Base-by-base conservation (phyloP, 2,329 filamentous ascomycete genomes). In the Ascomycota sp. region DNA sequence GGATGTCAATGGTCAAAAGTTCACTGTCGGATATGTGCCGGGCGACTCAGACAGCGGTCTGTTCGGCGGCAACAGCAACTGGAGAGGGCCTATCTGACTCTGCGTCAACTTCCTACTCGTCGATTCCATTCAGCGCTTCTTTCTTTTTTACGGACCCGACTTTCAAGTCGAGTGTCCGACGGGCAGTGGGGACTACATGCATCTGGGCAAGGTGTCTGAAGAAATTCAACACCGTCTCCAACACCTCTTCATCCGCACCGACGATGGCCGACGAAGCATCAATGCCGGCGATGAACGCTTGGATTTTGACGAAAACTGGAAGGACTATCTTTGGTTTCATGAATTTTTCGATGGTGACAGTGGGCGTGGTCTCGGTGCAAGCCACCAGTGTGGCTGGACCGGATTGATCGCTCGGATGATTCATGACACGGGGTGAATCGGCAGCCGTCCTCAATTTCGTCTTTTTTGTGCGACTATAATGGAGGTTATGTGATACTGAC, bases 61-160 rank as follows among this genome's bases (percentile, higher is more conserved):
- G 5, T 95, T 95, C 45, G 86, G 86, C 31, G 86, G 86, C 40
- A 95, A 95, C 65, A 93, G 83, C 52, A 95, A 95, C 54, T 95
- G 86, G 86, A 72, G 86, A 56, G 86, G 78, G 1, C 86, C 89
- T 0, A 86, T 93, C 41, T 95, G 86, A 86, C 65, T 94, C 29
- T 89, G 82, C 37, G 83, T 93, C 56, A 95, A 95, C 55, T 94
- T 93, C 56, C 57, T 95, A 31, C 66, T 95, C 10, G 77, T 95
- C 25, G 86, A 95, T 51, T 86, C 85, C 6, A 66, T 94, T n/a
- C 79, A 93, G 43, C 69, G 86, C 21, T 95, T 92, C 61, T 91
- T 82, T 58, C 76, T 95, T 55, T 95, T 93, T 61, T 94, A 95
- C 46, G 86, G 86, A 35, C 77, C 79, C 34, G 68, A 72, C 11